phyloP scores from a whole-genome alignment of 768 basidiomycete genomes.

The Galerina sulciceps region DNA sequence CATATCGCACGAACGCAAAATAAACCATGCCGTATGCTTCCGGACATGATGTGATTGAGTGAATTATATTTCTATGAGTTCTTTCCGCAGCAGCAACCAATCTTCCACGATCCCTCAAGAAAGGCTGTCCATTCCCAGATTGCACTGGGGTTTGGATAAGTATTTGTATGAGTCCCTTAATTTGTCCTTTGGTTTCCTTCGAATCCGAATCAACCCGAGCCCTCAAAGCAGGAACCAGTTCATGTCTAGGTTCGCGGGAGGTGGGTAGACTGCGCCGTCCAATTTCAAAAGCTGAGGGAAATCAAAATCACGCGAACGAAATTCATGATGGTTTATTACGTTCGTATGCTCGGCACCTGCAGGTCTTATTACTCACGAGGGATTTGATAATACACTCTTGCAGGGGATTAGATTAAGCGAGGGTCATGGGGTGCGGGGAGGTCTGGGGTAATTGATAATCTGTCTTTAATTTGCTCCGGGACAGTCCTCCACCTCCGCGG shows the following conservation, averaged over 20 bases:
- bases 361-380: too few relatives aligned
- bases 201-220: too few relatives aligned
- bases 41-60: background rate
- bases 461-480: background rate
- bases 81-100: background rate
- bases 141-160: too few relatives aligned
- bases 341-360: too few relatives aligned
- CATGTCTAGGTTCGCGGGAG: too few relatives aligned
- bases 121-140: too few relatives aligned
- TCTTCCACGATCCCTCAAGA: background rate
- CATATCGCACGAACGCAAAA: conserved; percentile 20
- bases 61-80: background rate
- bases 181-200: background rate
- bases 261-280: too few relatives aligned
- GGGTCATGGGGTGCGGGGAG: conserved; percentile 10
- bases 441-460: conserved; percentile 1
- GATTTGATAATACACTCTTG: too few relatives aligned
- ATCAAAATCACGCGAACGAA: background rate
- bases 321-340: background rate
- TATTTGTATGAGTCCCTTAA: background rate
- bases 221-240: too few relatives aligned
- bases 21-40: conserved; percentile 25
- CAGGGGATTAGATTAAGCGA: background rate
- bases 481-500: background rate
- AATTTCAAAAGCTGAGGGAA: too few relatives aligned